Base-by-base conservation (phyloP, 441 rosid species). In the Aquilaria agallochum region DNA sequence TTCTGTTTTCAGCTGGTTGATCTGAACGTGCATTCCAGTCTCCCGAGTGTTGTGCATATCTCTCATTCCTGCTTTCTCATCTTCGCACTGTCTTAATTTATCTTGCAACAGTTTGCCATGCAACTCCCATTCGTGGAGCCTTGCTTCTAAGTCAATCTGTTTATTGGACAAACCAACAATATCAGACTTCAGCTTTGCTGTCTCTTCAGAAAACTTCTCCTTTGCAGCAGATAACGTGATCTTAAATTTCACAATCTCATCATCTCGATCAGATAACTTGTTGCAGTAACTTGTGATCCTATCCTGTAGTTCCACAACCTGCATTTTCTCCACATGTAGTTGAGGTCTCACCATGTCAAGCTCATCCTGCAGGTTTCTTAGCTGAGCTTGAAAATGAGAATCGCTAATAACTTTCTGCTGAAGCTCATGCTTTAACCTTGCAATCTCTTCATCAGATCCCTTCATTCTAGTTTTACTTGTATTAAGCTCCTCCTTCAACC, bases 1-100 rank as follows among this genome's bases (percentile, higher is more conserved):
- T 47, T 78, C 81, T 53, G 30, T 70, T 76, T 74, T 76, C 84
- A 86, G 40, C 50, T 71, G 76, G 64, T 60, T 57, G 64, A 77
- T 74, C 54, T 78, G 80, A 33, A 52, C 72, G 73, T 64, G 78
- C 69, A 70, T 57, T 31, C 53, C 55, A 1, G 42, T 31, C 66
- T 69, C 79, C 48, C 52, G 69, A 5, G 53, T 48, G 48, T 76
- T 79, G 53, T 65, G 56, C 59, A 60, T 11, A 51, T 31, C 53
- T 59, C 62, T 63, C 75, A 81, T 57, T 66, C 81, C 82, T 56
- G 50, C 52, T 57, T 75, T 82, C 68, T 81, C 87, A 50, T 68
- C 64, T 66, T 78, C 80, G 48, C 50, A 65, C 49, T 63, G 68
- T 70, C 52, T 70, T 50, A 77, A 5, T 52, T 69, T 68, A 31